A percentile compares a stretch with the other conserved stretches of the same genome.
These are phyloP conservation scores for Penicillium sp. DNA, from an alignment of 2,329 filamentous ascomycete genomes.

Conservation along the genomic window DNA sequence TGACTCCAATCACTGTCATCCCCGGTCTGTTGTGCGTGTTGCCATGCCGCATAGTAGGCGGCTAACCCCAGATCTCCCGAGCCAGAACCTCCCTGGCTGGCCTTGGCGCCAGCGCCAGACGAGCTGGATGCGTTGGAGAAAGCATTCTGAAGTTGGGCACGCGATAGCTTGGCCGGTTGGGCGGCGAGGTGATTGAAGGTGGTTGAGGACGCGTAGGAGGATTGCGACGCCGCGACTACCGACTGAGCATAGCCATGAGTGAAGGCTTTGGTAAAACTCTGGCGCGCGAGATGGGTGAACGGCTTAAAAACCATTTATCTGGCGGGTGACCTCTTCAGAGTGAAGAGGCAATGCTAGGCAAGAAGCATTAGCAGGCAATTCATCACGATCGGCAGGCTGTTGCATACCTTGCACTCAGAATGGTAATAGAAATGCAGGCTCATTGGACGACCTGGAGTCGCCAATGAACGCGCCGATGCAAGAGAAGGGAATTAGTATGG, in stretches of 20 bases:
- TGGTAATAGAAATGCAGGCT: slow-evolving; percentile 75
- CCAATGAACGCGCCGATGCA: slow-evolving; percentile 71
- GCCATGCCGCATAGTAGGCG: slow-evolving; percentile 86
- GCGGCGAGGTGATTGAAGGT: slow-evolving; percentile 51
- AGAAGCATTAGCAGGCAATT: no score
- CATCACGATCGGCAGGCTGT: no score
- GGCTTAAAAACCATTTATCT: slow-evolving; percentile 83
- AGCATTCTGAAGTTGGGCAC: slow-evolving; percentile 65
- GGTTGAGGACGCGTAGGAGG: slow-evolving; percentile 65
- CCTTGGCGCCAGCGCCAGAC: slow-evolving; percentile 47
- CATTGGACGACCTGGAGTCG: slow-evolving; percentile 88
- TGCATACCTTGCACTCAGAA: slow-evolving; percentile 59
- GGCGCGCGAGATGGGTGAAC: slow-evolving; percentile 81
- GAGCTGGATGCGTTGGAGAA: slow-evolving; percentile 59
- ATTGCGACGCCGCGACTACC: slow-evolving; percentile 89
- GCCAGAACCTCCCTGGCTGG: slow-evolving; percentile 54
- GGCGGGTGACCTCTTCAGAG: slow-evolving; percentile 59
- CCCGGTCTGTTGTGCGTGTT: slow-evolving; percentile 64
- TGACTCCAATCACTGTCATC: slow-evolving; percentile 82
- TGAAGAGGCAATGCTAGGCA: slow-evolving; percentile 52
- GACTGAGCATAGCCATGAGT: slow-evolving; percentile 98
- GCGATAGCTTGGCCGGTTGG: slow-evolving; percentile 48
- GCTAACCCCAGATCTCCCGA: slow-evolving; percentile 64
- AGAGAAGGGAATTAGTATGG: slow-evolving; percentile 7
- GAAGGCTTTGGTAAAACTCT: slow-evolving; percentile 93